Evolutionary conservation across 352 stramenopile genomes (phyloP).

Genomic region (Elongisporangium prolatum): DNA sequence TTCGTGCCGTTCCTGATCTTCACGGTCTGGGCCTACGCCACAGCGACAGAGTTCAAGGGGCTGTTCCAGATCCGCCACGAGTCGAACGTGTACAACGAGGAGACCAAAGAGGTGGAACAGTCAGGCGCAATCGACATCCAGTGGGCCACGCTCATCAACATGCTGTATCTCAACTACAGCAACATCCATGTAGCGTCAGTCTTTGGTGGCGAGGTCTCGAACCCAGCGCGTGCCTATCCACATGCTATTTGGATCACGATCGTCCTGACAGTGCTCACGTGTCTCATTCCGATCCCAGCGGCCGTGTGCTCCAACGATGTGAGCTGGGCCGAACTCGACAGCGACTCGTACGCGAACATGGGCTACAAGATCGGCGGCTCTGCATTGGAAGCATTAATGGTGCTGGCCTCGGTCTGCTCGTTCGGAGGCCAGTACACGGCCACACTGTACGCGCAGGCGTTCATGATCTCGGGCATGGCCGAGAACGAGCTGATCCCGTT

Average conservation of each 20-base stretch:
- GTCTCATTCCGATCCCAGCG: slow-evolving; percentile 83
- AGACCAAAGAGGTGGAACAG: slow-evolving; percentile 1
- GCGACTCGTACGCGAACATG: slow-evolving; percentile 74
- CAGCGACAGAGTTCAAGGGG: slow-evolving; percentile 5
- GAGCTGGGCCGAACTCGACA: slow-evolving; percentile 60
- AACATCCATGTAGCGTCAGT: slow-evolving; percentile 79
- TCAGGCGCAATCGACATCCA: slow-evolving; percentile 16
- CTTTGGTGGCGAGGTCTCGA: slow-evolving; percentile 83
- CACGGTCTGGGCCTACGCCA: slow-evolving; percentile 15
- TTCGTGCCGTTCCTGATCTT: slow-evolving; percentile 82
- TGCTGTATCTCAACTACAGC: slow-evolving; percentile 93
- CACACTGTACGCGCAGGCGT: slow-evolving; percentile 87
- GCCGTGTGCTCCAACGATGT: slow-evolving; percentile 42
- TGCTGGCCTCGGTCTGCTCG: slow-evolving; percentile 70
- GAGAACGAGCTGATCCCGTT: slow-evolving; percentile 70
- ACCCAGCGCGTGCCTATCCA: slow-evolving; percentile 68
- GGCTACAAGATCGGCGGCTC: slow-evolving; percentile 62
- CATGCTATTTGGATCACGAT: slow-evolving; percentile 65
- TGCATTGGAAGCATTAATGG: slow-evolving; percentile 73
- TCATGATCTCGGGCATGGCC: slow-evolving; percentile 65
- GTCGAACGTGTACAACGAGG: not conserved
- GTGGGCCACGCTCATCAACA: slow-evolving; percentile 83
- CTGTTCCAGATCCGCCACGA: slow-evolving; percentile 8
- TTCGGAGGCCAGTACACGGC: slow-evolving; percentile 88
- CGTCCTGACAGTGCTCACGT: slow-evolving; percentile 54